These are phyloP conservation scores for Lentithecium fluviatile DNA, from an alignment of 495 filamentous ascomycete genomes.

Conservation along the genomic window DNA sequence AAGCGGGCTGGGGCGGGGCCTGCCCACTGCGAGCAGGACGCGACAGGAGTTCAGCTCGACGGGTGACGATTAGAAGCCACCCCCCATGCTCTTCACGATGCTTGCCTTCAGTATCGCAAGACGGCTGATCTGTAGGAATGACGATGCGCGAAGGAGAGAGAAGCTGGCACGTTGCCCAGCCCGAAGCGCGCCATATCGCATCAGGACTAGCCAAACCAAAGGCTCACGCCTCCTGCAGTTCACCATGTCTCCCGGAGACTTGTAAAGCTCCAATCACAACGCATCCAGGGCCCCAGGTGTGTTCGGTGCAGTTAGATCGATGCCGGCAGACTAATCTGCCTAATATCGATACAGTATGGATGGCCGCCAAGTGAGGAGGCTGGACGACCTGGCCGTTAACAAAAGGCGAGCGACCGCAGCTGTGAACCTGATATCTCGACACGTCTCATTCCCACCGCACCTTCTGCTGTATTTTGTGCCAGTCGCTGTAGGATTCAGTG, in stretches of 20 bases:
- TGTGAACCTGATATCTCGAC: constrained; percentile 2
- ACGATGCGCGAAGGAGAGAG: not conserved
- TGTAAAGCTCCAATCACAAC: constrained; percentile 21
- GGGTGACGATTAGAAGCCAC: too few species aligned
- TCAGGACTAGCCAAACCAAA: not conserved
- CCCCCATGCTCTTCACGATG: too few species aligned
- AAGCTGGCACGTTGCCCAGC: too few species aligned
- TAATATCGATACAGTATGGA: constrained; percentile 26
- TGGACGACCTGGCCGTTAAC: constrained; percentile 10
- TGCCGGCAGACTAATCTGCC: constrained; percentile 22
- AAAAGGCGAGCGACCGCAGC: constrained; percentile 6
- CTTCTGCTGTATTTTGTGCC: not conserved
- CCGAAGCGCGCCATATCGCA: not conserved
- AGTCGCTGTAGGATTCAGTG: constrained; percentile 11
- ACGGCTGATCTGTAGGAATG: not conserved
- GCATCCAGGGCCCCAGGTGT: constrained; percentile 5
- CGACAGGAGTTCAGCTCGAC: too few species aligned
- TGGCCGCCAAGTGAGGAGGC: constrained; percentile 26
- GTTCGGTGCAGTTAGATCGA: constrained; percentile 14
- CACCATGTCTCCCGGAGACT: not conserved
- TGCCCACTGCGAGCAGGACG: too few species aligned
- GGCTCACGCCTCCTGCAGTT: not conserved
- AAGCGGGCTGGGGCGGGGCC: too few species aligned
- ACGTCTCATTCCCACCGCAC: not conserved
- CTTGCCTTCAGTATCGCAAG: too few species aligned